phyloP scores from a whole-genome alignment of 2,329 filamentous ascomycete species.

The Clonostachys byssicola region DNA sequence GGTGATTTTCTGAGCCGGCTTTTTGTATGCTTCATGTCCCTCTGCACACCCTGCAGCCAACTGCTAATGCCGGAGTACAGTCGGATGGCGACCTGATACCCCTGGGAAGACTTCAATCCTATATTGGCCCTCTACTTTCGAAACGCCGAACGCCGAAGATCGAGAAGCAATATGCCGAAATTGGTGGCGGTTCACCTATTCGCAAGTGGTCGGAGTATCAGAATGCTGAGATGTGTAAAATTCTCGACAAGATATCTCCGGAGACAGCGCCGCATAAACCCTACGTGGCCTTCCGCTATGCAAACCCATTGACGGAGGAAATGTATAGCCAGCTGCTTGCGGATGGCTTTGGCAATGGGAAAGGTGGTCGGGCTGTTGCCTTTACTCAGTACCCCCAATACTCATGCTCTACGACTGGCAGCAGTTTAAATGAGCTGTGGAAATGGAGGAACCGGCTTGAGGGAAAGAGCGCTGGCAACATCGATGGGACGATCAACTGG shows the following conservation, averaged over 20 bases:
- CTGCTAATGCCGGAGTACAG: constrained; percentile 34
- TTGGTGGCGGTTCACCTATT: constrained; percentile 96
- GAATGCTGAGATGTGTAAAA: constrained; percentile 92
- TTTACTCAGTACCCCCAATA: constrained; percentile 99
- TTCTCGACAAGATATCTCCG: constrained; percentile 85
- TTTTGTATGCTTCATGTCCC: constrained; percentile 61
- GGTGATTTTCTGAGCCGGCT: constrained; percentile 84
- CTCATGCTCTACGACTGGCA: constrained; percentile 95
- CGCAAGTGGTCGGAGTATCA: constrained; percentile 98
- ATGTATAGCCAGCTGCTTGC: constrained; percentile 81
- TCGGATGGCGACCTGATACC: constrained; percentile 93
- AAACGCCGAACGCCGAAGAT: constrained; percentile 91
- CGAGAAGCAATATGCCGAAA: constrained; percentile 88
- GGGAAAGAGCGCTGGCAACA: constrained; percentile 56
- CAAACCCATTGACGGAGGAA: constrained; percentile 87
- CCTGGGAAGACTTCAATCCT: constrained; percentile 85
- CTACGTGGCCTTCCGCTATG: constrained; percentile 96
- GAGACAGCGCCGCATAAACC: constrained; percentile 95
- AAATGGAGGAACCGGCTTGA: constrained; percentile 91
- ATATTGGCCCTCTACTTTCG: constrained; percentile 85
- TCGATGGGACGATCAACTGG: constrained; percentile 77
- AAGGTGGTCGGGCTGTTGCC: constrained; percentile 88
- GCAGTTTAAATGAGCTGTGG: constrained; percentile 95
- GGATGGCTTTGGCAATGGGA: constrained; percentile 87
- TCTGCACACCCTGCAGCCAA: not conserved